phyloP scores from a whole-genome alignment of 148 eudicot genomes.

The Gaultheria prostrata region DNA sequence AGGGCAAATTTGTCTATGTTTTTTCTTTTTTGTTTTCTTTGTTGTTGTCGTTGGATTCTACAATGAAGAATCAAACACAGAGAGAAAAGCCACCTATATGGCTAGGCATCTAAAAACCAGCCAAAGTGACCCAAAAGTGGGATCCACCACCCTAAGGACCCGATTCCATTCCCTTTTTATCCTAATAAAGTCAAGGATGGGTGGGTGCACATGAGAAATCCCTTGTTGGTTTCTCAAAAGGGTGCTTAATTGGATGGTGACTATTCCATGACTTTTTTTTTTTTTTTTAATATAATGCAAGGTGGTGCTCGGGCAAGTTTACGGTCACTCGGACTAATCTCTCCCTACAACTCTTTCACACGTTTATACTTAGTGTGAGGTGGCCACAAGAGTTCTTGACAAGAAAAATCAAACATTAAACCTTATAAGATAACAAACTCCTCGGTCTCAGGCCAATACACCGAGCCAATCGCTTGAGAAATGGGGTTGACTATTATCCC shows the following conservation, averaged over 20 bases:
- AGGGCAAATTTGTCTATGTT: neutral
- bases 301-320: no score
- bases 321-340: no score
- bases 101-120: neutral
- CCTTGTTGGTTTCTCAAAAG: conserved; percentile 10
- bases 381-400: no score
- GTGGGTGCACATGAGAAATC: neutral
- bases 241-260: conserved; percentile 5
- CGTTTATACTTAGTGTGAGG: no score
- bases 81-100: neutral
- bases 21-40: neutral
- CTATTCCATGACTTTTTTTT: neutral
- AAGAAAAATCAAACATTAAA: no score
- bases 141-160: neutral
- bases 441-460: no score
- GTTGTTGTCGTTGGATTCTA: neutral
- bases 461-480: no score
- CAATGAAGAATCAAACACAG: neutral
- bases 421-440: no score
- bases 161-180: neutral
- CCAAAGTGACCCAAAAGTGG: neutral
- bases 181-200: neutral
- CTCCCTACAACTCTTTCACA: no score
- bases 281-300: no score
- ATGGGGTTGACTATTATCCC: neutral